Evolutionary conservation across 352 stramenopile species (phyloP).

Genomic region (Thraustochytrium striatum): DNA sequence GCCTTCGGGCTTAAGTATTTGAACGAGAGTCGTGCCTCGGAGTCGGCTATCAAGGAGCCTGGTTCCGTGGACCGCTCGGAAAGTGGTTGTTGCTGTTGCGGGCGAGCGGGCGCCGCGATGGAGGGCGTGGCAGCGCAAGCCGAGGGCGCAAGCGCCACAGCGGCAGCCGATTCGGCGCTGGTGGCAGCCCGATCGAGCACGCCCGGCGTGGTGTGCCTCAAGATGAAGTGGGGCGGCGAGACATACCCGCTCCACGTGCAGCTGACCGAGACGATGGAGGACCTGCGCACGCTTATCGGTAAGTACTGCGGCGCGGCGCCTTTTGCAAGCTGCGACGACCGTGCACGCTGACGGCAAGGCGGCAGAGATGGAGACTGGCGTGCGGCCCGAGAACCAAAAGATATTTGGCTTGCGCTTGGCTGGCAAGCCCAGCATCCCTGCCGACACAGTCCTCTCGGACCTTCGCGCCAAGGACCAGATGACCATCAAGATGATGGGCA

Average conservation of each 20-base stretch:
- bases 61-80: too few species aligned
- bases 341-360: too few species aligned
- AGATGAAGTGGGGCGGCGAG: constrained; percentile 8
- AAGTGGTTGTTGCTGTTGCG: too few species aligned
- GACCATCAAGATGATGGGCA: constrained; percentile 51
- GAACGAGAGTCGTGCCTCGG: background rate
- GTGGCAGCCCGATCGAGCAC: too few species aligned
- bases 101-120: too few species aligned
- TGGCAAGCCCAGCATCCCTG: constrained; percentile 17
- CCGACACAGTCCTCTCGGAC: constrained; percentile 21
- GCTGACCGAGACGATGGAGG: constrained; percentile 25
- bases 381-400: constrained; percentile 50
- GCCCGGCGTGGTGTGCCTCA: too few species aligned
- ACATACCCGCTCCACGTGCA: constrained; percentile 39
- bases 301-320: too few species aligned
- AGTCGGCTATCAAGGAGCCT: background rate
- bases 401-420: constrained; percentile 45
- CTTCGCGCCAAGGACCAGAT: constrained; percentile 27
- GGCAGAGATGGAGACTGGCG: constrained; percentile 46
- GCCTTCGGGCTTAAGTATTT: background rate
- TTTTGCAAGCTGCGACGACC: too few species aligned
- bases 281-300: constrained; percentile 36
- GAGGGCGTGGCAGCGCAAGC: too few species aligned
- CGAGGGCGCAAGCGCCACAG: background rate
- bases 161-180: background rate